Evolutionary conservation across 1,284 basidiomycete species (phyloP).

Genomic region (Mrakiaceae sp.): DNA sequence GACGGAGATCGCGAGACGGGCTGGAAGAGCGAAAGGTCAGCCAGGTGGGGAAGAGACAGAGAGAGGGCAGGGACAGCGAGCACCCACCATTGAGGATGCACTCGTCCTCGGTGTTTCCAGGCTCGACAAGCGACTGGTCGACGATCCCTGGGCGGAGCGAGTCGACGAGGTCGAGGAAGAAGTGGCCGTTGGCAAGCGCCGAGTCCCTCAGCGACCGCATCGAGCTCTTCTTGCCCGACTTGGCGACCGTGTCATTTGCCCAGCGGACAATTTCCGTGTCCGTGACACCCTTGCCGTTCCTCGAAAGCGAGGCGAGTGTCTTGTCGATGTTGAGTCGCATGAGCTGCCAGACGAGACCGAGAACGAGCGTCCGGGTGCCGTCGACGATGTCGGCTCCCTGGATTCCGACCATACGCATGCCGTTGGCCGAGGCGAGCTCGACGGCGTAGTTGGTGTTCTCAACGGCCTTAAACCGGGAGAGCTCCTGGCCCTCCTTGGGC

Average conservation of each 20-base stretch:
- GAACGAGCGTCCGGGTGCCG: slow-evolving; percentile 75
- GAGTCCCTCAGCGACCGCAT: slow-evolving; percentile 94
- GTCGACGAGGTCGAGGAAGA: slow-evolving; percentile 89
- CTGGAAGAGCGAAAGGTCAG: slow-evolving; percentile 35
- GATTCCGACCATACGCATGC: slow-evolving; percentile 93
- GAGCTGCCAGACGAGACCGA: slow-evolving; percentile 95
- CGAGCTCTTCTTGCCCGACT: slow-evolving; percentile 49
- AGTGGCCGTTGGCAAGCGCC: slow-evolving; percentile 74
- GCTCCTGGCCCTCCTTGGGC: slow-evolving; percentile 71
- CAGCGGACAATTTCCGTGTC: slow-evolving; percentile 92
- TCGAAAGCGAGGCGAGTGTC: slow-evolving; percentile 69
- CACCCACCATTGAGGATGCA: slow-evolving; percentile 75
- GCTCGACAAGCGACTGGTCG: slow-evolving; percentile 71
- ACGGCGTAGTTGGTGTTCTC: slow-evolving; percentile 97
- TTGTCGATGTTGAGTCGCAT: slow-evolving; percentile 92
- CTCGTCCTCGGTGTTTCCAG: slow-evolving; percentile 67
- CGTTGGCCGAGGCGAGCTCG: slow-evolving; percentile 81
- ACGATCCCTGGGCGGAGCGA: slow-evolving; percentile 88
- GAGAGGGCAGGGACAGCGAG: slow-evolving; percentile 2
- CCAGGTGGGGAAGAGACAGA: neutral
- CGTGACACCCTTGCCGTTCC: slow-evolving; percentile 63
- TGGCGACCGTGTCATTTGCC: slow-evolving; percentile 85
- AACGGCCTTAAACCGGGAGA: slow-evolving; percentile 92
- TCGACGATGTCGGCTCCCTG: slow-evolving; percentile 97
- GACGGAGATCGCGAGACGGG: slow-evolving; percentile 94